Conservation (phyloP, 148 eudicot species). For the Rhododendron mucronatum region DNA sequence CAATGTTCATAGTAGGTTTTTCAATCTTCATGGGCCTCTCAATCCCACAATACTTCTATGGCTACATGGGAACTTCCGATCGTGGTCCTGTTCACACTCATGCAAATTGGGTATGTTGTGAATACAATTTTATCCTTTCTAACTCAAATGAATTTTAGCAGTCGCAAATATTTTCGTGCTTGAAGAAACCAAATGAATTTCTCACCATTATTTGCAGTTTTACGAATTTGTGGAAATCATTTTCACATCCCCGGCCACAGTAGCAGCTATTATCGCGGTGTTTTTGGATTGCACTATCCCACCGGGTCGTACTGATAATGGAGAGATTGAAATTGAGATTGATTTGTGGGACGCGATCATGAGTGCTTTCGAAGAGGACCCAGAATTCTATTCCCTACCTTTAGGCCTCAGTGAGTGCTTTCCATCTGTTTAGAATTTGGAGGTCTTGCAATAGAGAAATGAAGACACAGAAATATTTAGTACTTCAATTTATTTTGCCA, state of each 20-base stretch:
- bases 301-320: constrained; percentile 32
- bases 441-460: background rate
- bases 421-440: constrained; percentile 48
- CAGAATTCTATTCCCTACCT: constrained; percentile 81
- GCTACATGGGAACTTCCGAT: constrained; percentile 47
- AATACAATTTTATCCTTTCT: background rate
- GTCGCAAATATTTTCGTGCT: background rate
- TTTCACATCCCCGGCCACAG: constrained; percentile 78
- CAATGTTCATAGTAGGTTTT: constrained; percentile 63
- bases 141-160: background rate
- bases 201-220: constrained; percentile 45
- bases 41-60: constrained; percentile 71
- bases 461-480: background rate
- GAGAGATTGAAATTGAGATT: constrained; percentile 58
- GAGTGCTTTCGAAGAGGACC: constrained; percentile 38
- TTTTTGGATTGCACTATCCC: constrained; percentile 64
- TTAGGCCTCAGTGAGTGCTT: constrained; percentile 57
- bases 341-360: constrained; percentile 76
- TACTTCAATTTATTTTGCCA: background rate
- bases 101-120: constrained; percentile 53
- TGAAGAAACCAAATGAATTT: background rate
- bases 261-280: constrained; percentile 48
- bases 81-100: constrained; percentile 61
- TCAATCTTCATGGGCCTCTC: constrained; percentile 90
- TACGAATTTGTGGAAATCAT: constrained; percentile 62